These are phyloP conservation scores for Apiospora pterosperma DNA, from an alignment of 2,329 filamentous ascomycete genomes.

Conservation along the genomic window DNA sequence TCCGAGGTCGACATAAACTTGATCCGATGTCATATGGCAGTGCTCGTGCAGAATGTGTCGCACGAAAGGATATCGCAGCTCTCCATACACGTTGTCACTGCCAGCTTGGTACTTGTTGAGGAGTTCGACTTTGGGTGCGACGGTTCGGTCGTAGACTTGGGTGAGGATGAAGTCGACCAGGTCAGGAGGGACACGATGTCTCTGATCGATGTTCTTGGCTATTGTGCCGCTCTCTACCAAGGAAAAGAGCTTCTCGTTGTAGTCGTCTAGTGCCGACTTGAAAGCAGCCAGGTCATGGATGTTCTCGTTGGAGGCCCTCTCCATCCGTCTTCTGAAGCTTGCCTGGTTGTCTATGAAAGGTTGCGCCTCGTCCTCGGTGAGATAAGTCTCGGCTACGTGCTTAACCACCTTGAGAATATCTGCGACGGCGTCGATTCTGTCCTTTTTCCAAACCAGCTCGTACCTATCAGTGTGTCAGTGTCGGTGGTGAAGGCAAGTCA, in stretches of 20 bases:
- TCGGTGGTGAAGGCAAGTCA: conserved; percentile 14
- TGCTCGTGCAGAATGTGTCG: conserved; percentile 75
- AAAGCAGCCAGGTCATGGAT: conserved; percentile 66
- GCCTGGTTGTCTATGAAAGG: conserved; percentile 68
- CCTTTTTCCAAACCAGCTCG: conserved; percentile 73
- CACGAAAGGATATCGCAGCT: conserved; percentile 81
- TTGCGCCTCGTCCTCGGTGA: conserved; percentile 65
- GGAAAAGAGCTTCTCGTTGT: conserved; percentile 67
- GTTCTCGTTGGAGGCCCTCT: conserved; percentile 67
- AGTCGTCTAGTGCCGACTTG: conserved; percentile 67
- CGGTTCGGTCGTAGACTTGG: conserved; percentile 88
- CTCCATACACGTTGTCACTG: conserved; percentile 91
- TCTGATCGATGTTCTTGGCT: conserved; percentile 64
- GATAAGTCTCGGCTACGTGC: conserved; percentile 71
- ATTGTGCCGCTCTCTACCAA: conserved; percentile 70
- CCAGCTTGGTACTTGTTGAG: conserved; percentile 85
- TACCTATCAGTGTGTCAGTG: conserved; percentile 43
- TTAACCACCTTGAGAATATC: conserved; percentile 70
- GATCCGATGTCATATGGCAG: conserved; percentile 73
- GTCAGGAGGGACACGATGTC: conserved; percentile 66
- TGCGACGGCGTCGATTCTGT: conserved; percentile 73
- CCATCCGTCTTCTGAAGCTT: conserved; percentile 74
- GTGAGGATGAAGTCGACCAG: conserved; percentile 78
- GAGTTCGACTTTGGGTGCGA: conserved; percentile 82
- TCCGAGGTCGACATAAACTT: conserved; percentile 91